These are phyloP conservation scores for Trichophyton verrucosum DNA, from an alignment of 2,329 filamentous ascomycete species.

Conservation along the genomic window DNA sequence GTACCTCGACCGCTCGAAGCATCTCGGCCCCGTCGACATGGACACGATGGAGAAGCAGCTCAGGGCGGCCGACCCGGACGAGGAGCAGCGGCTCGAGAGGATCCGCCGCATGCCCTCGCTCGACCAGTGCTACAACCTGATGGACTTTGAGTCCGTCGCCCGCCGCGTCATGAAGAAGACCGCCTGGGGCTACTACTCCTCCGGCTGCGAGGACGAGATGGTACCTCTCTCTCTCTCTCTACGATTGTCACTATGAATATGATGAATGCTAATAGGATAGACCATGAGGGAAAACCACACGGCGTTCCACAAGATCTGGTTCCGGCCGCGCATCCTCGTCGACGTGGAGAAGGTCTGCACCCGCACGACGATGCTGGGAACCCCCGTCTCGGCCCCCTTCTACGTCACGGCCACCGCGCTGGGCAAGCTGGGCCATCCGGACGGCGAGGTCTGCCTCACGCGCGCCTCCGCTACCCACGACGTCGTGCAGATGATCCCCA, in stretches of 20 bases:
- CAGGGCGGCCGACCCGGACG: slow-evolving; percentile 55
- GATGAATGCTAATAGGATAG: slow-evolving; percentile 24
- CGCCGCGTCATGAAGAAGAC: slow-evolving; percentile 86
- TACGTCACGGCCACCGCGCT: slow-evolving; percentile 95
- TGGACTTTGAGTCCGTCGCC: slow-evolving; percentile 93
- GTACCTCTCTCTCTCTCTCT: slow-evolving; percentile 31
- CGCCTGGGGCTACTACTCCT: slow-evolving; percentile 96
- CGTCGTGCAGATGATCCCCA: slow-evolving; percentile 97
- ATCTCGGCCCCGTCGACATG: slow-evolving; percentile 85
- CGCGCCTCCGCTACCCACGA: slow-evolving; percentile 72
- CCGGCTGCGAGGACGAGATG: slow-evolving; percentile 80
- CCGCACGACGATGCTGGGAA: slow-evolving; percentile 86
- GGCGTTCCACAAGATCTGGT: slow-evolving; percentile 96
- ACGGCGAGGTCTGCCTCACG: slow-evolving; percentile 87
- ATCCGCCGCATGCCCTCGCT: slow-evolving; percentile 64
- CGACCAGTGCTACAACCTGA: slow-evolving; percentile 80
- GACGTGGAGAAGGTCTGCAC: slow-evolving; percentile 82
- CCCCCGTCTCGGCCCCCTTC: slow-evolving; percentile 72
- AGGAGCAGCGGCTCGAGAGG: slow-evolving; percentile 61
- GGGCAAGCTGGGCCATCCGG: slow-evolving; percentile 84
- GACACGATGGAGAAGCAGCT: slow-evolving; percentile 53
- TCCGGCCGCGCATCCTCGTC: slow-evolving; percentile 76
- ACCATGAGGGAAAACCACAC: slow-evolving; percentile 79
- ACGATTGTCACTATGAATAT: no score
- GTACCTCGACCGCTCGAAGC: slow-evolving; percentile 74